Evolutionary conservation across 306 rosid species (phyloP), one percentile per base, ranked within the genome.

Genomic region (Canavalia ensiformis): DNA sequence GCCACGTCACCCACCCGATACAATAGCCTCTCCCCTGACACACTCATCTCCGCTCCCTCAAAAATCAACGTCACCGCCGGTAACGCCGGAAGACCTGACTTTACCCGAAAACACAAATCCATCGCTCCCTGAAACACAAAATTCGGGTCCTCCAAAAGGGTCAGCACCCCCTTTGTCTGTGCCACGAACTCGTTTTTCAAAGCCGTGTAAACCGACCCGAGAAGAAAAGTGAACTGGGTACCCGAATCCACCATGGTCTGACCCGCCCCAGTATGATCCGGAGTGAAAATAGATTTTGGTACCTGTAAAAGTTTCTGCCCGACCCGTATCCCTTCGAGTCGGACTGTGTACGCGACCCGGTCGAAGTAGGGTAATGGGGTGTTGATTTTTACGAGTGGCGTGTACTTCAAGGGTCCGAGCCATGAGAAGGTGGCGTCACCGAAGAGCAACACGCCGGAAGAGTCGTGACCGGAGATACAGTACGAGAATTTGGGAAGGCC

Each of bases 241-340:
- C 98, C 98, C 9, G 97, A 94, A 70, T 94, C 98, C 3, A 94
- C 96, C 90, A 92, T 94, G 3, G 98, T 90, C 51, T 94, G 98
- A 12, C 98, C 97, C 41, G 98, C 97, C 25, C 97, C 97, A 37
- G 96, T 90, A 37, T 94, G 98, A 66, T 94, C 97, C 28, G 98
- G 96, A 0, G 64, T 76, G 2, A 89, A 86, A 0, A 68, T 65
- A 0, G 96, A 72, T 34, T 89, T 86, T 18, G 93, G 88, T 1
- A 92, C 80, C 0, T 87, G 74, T 0, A 94, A 37, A 0, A 51
- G 11, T 55, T 87, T 90, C 0, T 63, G 42, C 13, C 86, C 80
- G 9, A 94, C 96, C 35, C 77, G 81, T 4, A 94, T 94, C 0
- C 98, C 97, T 0, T 89, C 81, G 7, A 94, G 90, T 29, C 81